A percentile compares a stretch with the other conserved stretches of the same genome.
These are phyloP conservation scores for Circinella umbellata DNA, from an alignment of 371 early-diverging fungal genomes.

Conservation along the genomic window DNA sequence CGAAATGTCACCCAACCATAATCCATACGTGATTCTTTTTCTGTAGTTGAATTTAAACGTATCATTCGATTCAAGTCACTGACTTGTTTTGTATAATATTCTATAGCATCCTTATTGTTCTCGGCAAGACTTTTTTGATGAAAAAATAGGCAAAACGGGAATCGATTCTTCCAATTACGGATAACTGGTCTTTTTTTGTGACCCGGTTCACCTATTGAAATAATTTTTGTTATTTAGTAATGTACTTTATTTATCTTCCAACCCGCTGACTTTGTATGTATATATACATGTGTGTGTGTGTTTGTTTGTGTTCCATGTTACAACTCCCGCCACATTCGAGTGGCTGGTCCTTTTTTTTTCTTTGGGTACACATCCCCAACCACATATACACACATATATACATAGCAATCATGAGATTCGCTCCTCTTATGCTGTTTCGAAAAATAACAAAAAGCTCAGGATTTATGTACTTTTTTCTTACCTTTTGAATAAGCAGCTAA, in stretches of 20 bases:
- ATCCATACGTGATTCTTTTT: conserved; percentile 26
- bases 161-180: neutral
- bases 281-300: neutral
- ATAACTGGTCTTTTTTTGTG: conserved; percentile 17
- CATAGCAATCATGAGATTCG: neutral
- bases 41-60: conserved; percentile 54
- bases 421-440: neutral
- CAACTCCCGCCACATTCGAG: neutral
- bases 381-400: neutral
- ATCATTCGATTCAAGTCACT: conserved; percentile 40
- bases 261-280: neutral
- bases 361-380: neutral
- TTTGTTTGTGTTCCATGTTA: neutral
- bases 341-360: neutral
- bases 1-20: conserved; percentile 75
- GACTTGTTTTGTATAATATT: conserved; percentile 66
- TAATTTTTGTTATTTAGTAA: neutral
- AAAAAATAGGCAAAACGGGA: conserved; percentile 5
- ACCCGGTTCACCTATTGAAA: conserved; percentile 36
- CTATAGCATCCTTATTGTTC: conserved; percentile 67
- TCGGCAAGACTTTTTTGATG: conserved; percentile 15
- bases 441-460: neutral
- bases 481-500: conserved; percentile 54
- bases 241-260: neutral
- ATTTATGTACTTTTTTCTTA: neutral